A percentile compares a stretch with the other conserved stretches of the same genome.
Conservation (phyloP, 495 filamentous ascomycete genomes). For the Talaromyces thailandensis region DNA sequence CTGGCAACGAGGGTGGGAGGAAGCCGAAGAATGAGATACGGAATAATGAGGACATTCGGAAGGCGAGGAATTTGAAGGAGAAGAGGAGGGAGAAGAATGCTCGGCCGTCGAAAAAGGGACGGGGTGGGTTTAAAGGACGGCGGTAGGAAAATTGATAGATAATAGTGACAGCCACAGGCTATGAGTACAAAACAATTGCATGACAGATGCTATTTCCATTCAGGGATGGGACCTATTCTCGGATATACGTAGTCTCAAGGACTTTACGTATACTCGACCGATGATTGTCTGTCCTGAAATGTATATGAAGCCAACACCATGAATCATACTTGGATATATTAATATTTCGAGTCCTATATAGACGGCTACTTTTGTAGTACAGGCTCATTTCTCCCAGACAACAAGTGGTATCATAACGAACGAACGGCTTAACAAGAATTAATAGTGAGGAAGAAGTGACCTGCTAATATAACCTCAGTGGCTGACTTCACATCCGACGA, state of each 20-base stretch:
- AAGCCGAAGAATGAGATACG: conserved; percentile 66
- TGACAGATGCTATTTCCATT: not conserved
- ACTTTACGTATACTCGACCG: no score
- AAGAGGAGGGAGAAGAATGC: conserved; percentile 80
- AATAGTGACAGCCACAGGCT: not conserved
- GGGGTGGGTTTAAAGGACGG: not conserved
- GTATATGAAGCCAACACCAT: not conserved
- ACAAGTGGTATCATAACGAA: conserved; percentile 6
- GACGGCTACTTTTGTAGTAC: not conserved
- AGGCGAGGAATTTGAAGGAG: conserved; percentile 66
- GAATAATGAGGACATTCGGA: conserved; percentile 75
- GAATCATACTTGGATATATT: not conserved
- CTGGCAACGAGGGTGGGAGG: conserved; percentile 41
- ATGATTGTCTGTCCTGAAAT: not conserved
- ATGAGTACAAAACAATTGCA: not conserved
- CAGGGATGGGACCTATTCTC: no score
- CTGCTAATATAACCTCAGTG: not conserved
- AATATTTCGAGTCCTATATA: not conserved
- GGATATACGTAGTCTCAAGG: no score
- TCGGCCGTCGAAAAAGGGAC: conserved; percentile 54
- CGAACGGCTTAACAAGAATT: not conserved
- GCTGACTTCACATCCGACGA: conserved; percentile 59
- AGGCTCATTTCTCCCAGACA: not conserved
- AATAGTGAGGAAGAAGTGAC: not conserved
- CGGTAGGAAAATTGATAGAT: not conserved